Conservation (phyloP, 768 basidiomycete species). For the Trichaptum fuscoviolaceum region DNA sequence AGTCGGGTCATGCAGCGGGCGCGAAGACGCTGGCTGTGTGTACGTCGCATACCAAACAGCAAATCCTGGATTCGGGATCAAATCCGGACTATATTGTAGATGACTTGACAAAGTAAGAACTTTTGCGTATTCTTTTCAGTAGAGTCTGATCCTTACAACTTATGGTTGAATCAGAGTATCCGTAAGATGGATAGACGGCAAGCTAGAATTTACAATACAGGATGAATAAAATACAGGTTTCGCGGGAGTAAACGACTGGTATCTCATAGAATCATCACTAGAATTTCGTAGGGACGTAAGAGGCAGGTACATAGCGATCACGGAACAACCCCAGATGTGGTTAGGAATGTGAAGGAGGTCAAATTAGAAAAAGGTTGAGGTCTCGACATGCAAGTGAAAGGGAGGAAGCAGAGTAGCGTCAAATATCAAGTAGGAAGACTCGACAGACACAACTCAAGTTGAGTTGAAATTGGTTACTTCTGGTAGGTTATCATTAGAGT, state of each 20-base stretch:
- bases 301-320: background rate
- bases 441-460: background rate
- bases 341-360: background rate
- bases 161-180: slow-evolving; percentile 33
- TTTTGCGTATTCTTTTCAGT: background rate
- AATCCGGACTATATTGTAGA: slow-evolving; percentile 61
- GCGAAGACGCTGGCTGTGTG: slow-evolving; percentile 76
- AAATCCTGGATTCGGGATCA: slow-evolving; percentile 46
- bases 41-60: slow-evolving; percentile 64
- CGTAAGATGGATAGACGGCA: slow-evolving; percentile 38
- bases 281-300: background rate
- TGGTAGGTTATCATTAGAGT: background rate
- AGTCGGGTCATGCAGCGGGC: slow-evolving; percentile 71
- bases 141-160: slow-evolving; percentile 4
- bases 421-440: too few species aligned
- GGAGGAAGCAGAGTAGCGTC: too few species aligned
- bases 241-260: background rate
- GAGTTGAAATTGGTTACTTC: background rate
- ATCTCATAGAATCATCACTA: background rate
- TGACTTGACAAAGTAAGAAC: slow-evolving; percentile 58
- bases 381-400: background rate
- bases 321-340: background rate
- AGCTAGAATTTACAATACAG: slow-evolving; percentile 42
- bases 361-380: too few species aligned
- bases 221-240: slow-evolving; percentile 13